Evolutionary conservation across 179 eudicot species (phyloP).

Genomic region (Beta macrorhiza): DNA sequence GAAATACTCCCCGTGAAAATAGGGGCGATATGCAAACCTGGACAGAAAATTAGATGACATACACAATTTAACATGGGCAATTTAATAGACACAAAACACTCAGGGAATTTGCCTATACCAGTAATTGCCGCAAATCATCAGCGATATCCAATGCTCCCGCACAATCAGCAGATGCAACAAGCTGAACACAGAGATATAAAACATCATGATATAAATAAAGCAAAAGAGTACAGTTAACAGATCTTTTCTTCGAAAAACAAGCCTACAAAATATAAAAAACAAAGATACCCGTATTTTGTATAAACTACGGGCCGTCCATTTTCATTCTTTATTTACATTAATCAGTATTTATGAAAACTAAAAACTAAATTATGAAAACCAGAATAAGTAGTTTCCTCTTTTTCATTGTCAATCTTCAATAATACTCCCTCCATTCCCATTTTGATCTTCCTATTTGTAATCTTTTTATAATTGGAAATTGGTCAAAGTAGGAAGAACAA

Average conservation of each 20-base stretch:
- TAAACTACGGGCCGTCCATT: neutral
- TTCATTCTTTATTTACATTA: too few relatives aligned
- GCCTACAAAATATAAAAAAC: neutral
- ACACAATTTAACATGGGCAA: neutral
- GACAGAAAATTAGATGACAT: neutral
- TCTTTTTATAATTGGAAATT: too few relatives aligned
- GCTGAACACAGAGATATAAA: slow-evolving; percentile 47
- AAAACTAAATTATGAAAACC: too few relatives aligned
- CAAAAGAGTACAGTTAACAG: slow-evolving; percentile 6
- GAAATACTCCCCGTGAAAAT: neutral
- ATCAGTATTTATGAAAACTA: too few relatives aligned
- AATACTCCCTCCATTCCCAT: too few relatives aligned
- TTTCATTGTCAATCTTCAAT: too few relatives aligned
- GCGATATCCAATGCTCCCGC: slow-evolving; percentile 95
- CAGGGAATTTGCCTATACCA: slow-evolving; percentile 45
- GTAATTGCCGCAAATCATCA: slow-evolving; percentile 84
- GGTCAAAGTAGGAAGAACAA: too few relatives aligned
- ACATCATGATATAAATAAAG: slow-evolving; percentile 6
- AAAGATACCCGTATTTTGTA: too few relatives aligned
- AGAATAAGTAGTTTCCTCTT: too few relatives aligned
- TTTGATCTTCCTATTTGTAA: too few relatives aligned
- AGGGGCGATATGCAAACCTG: neutral
- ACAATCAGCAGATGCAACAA: slow-evolving; percentile 88
- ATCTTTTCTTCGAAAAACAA: neutral
- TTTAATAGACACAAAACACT: neutral